These are phyloP conservation scores for Pichia deserticola DNA, from an alignment of 805 yeast species.

Conservation along the genomic window DNA sequence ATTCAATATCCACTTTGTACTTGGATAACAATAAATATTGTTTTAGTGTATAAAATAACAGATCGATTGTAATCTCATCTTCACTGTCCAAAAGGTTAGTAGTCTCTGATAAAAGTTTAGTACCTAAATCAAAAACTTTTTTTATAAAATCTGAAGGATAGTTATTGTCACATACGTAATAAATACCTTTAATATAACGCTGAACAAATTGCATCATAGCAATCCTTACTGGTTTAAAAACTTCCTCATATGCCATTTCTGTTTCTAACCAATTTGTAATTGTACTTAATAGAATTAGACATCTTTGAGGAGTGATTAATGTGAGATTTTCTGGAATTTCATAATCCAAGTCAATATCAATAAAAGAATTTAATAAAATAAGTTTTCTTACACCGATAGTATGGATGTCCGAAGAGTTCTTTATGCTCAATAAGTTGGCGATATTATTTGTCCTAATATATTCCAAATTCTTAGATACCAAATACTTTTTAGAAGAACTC, in stretches of 20 bases:
- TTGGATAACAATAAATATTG: conserved; percentile 30
- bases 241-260: conserved; percentile 51
- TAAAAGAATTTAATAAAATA: conserved; percentile 38
- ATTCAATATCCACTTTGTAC: conserved; percentile 24
- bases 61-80: conserved; percentile 25
- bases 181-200: conserved; percentile 25
- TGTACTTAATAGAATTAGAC: conserved; percentile 51
- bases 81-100: conserved; percentile 30
- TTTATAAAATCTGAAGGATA: conserved; percentile 24
- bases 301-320: conserved; percentile 57
- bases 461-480: conserved; percentile 34
- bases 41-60: conserved; percentile 41
- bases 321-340: conserved; percentile 20
- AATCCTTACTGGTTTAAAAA: conserved; percentile 44
- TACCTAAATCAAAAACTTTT: conserved; percentile 32
- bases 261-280: conserved; percentile 54
- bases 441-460: conserved; percentile 53
- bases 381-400: conserved; percentile 39
- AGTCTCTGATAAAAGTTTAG: conserved; percentile 36
- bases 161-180: conserved; percentile 21
- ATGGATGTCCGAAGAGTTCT: conserved; percentile 32
- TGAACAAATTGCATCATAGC: conserved; percentile 39
- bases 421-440: conserved; percentile 56
- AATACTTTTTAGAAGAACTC: conserved; percentile 29
- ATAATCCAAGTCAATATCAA: conserved; percentile 29